A percentile compares a stretch with the other conserved stretches of the same genome.
Evolutionary conservation across 148 eudicot genomes (phyloP).

Genomic region (Camellia granthamiana): DNA sequence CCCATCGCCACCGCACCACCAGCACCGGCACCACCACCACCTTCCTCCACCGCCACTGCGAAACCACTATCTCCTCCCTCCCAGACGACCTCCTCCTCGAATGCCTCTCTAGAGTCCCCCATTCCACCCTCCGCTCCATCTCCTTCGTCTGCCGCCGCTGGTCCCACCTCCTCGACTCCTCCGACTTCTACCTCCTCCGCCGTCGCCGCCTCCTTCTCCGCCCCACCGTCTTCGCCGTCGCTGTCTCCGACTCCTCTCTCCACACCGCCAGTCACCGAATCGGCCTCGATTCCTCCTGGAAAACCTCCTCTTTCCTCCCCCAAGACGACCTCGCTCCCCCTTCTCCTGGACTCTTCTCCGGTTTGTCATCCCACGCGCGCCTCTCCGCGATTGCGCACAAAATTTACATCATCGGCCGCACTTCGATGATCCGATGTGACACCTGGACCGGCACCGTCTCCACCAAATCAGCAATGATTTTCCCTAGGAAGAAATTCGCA

Average conservation of each 20-base stretch:
- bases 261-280: conserved; percentile 28
- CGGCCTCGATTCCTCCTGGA: conserved; percentile 35
- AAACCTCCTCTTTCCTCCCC: conserved; percentile 17
- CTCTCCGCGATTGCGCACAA: conserved; percentile 42
- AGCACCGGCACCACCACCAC: conserved; percentile 15
- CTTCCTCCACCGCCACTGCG: not conserved
- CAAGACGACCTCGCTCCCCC: conserved; percentile 17
- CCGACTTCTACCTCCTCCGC: conserved; percentile 52
- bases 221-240: conserved; percentile 48
- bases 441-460: conserved; percentile 60
- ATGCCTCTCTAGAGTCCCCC: conserved; percentile 53
- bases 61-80: conserved; percentile 48
- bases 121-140: conserved; percentile 50
- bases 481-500: conserved; percentile 69
- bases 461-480: conserved; percentile 31
- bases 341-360: conserved; percentile 14
- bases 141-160: conserved; percentile 67
- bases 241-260: conserved; percentile 26
- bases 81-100: conserved; percentile 72
- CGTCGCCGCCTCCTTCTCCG: conserved; percentile 36
- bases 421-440: conserved; percentile 39
- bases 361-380: conserved; percentile 42
- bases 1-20: conserved; percentile 16
- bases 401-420: conserved; percentile 44
- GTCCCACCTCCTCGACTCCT: conserved; percentile 52